Evolutionary conservation across 2,329 filamentous ascomycete species (phyloP).

Genomic region (Scytalidium sp.): DNA sequence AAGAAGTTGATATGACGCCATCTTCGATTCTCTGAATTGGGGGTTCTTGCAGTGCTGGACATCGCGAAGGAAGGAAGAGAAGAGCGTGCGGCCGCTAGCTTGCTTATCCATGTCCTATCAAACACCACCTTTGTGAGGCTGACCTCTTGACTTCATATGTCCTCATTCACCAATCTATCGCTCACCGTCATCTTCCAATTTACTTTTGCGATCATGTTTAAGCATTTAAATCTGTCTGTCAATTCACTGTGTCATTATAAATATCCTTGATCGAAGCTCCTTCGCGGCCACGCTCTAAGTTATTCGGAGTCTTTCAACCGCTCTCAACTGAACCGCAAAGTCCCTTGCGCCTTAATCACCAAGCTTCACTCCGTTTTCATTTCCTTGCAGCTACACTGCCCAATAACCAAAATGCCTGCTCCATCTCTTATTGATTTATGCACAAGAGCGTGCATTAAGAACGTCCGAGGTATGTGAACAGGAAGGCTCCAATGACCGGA

Average conservation of each 20-base stretch:
- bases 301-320: background rate
- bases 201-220: background rate
- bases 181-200: background rate
- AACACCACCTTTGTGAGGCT: background rate
- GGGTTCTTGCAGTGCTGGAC: background rate
- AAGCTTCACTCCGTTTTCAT: background rate
- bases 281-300: background rate
- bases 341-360: background rate
- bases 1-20: slow-evolving; percentile 63
- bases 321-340: background rate
- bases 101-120: background rate
- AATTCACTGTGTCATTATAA: background rate
- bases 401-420: slow-evolving; percentile 33
- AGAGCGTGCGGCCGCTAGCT: background rate
- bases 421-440: slow-evolving; percentile 52
- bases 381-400: background rate
- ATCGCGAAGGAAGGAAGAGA: background rate
- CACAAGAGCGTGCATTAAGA: slow-evolving; percentile 48
- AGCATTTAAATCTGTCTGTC: background rate
- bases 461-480: slow-evolving; percentile 38
- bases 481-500: background rate
- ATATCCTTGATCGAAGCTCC: background rate
- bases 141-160: background rate
- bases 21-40: slow-evolving; percentile 23
- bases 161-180: background rate